A percentile compares a stretch with the other conserved stretches of the same genome.
Conservation (phyloP, 305 asterid species). For the Solanum hybrid region DNA sequence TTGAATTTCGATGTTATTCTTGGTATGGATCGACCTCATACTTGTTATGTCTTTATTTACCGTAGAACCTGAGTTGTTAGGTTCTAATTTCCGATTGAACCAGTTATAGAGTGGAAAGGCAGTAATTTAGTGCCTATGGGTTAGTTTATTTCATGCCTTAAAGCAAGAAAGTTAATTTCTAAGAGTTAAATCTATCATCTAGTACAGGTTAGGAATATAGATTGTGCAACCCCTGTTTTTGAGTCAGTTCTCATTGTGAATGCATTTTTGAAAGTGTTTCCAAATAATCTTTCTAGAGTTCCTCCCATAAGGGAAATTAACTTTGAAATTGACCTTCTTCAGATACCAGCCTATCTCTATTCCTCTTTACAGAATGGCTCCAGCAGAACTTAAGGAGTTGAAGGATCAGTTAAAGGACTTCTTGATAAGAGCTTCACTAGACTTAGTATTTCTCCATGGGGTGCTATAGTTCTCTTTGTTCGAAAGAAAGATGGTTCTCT, state of each 20-base stretch:
- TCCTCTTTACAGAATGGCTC: not conserved
- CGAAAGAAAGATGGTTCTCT: not conserved
- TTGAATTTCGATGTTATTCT: not conserved
- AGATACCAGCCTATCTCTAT: not conserved
- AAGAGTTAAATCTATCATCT: not conserved
- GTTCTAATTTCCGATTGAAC: no score
- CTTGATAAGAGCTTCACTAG: not conserved
- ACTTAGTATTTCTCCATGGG: not conserved
- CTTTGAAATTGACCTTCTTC: not conserved
- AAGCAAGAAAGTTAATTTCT: not conserved
- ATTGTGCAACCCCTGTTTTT: not conserved
- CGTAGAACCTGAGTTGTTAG: not conserved
- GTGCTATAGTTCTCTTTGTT: not conserved
- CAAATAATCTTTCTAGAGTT: not conserved
- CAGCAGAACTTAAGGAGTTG: not conserved
- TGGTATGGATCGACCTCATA: not conserved
- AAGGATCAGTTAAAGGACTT: no score
- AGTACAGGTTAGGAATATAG: not conserved
- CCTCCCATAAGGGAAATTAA: not conserved
- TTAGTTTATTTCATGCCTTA: not conserved
- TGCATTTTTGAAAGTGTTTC: not conserved
- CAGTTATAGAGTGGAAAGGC: not conserved
- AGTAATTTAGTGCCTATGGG: not conserved
- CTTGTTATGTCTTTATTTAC: not conserved
- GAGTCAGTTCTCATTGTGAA: not conserved